Base-by-base conservation (phyloP, 306 rosid genomes). In the Vicia sativa region DNA sequence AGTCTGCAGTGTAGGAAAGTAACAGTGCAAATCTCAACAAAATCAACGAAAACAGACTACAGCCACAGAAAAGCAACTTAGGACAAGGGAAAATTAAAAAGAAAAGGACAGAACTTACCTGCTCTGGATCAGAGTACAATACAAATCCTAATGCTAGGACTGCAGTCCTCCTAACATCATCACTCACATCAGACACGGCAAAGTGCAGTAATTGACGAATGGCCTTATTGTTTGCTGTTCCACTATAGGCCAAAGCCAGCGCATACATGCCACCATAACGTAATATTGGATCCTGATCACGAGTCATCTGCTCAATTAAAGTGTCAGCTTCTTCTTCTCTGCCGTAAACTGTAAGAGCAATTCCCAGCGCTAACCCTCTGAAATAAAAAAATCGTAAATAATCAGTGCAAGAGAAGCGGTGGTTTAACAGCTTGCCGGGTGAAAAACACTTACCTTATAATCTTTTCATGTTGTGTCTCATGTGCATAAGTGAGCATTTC, bases 221-320 rank as follows among this genome's bases (percentile, higher is more conserved):
- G 58, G 98, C 98, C 80, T 93, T 93, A 76, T 93, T 93, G 83
- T 93, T 93, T 71, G 97, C 98, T 9, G 97, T 93, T 63, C 98
- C 98, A 4, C 95, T 74, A 38, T 93, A 93, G 28, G 98, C 98
- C 86, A 93, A 78, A 59, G 98, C 98, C 80, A 93, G 78, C 4
- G 98, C 98, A 70, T 93, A 93, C 98, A 93, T 93, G 46, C 97
- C 98, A 79, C 98, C 98, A 70, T 93, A 93, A 48, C 98, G 97
- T 68, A 90, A 68, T 38, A 93, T 88, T 34, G 98, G 98, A 75
- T 93, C 98, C 78, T 88, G 98, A 79, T 93, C 98, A 41, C 91
- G 84, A 29, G 96, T 93, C 97, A 93, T 90, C 82, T 93, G 96
- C 88, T 90, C 98, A 79, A 93, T 93, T 67, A 93, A 77, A 1